phyloP scores from a whole-genome alignment of 2,329 filamentous ascomycete genomes.

The Ophiostoma sp. region DNA sequence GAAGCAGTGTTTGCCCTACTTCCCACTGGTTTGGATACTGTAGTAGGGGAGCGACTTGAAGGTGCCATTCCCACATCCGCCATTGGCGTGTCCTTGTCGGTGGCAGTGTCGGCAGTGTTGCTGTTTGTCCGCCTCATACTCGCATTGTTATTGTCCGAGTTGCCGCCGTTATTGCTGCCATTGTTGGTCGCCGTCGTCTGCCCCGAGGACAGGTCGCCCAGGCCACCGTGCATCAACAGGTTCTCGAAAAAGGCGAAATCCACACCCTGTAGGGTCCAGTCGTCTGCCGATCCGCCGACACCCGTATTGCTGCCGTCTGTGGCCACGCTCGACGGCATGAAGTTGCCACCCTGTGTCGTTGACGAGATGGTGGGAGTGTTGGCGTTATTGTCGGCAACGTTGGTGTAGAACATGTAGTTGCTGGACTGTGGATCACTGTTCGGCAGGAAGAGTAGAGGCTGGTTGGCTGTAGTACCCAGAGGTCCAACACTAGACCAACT shows the following conservation, averaged over 20 bases:
- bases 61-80: not conserved
- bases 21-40: not conserved
- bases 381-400: not conserved
- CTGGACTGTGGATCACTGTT: not conserved
- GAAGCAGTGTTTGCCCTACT: not conserved
- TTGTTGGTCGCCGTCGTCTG: not conserved
- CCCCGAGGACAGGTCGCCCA: not conserved
- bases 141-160: not conserved
- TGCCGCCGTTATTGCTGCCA: not conserved
- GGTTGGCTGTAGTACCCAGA: not conserved
- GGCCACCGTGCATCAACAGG: slow-evolving; percentile 26
- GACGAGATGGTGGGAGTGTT: not conserved
- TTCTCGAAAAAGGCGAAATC: slow-evolving; percentile 39
- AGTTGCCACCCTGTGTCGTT: not conserved
- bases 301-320: not conserved
- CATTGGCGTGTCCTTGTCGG: not conserved
- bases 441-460: not conserved
- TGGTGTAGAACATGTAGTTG: slow-evolving; percentile 17
- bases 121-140: not conserved
- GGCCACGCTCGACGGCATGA: not conserved
- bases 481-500: slow-evolving; percentile 8
- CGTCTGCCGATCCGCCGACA: slow-evolving; percentile 28
- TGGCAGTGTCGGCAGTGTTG: not conserved
- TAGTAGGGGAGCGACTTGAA: not conserved
- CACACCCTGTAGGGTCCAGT: slow-evolving; percentile 40